Evolutionary conservation across 106 monocot genomes (phyloP).

Genomic region (Acorus gramineus): DNA sequence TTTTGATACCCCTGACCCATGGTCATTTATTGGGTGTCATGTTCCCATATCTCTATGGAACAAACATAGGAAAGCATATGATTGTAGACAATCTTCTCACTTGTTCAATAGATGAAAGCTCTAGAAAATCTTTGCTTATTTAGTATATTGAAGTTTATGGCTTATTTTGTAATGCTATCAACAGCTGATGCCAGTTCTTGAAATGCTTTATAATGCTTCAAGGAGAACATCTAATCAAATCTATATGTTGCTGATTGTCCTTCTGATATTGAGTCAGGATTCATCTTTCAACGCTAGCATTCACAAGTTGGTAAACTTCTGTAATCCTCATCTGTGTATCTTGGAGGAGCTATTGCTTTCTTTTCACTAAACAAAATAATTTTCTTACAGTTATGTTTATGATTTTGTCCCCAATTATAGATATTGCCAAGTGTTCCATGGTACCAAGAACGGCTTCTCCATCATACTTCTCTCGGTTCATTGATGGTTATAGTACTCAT

Average conservation of each 20-base stretch:
- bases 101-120: no score
- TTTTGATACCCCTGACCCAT: no score
- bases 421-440: slow-evolving; percentile 79
- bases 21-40: no score
- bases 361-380: background rate
- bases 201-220: slow-evolving; percentile 94
- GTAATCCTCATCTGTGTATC: no score
- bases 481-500: slow-evolving; percentile 91
- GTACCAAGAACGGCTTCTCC: slow-evolving; percentile 90
- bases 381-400: background rate
- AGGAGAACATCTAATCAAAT: slow-evolving; percentile 87
- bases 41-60: no score
- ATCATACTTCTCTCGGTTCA: slow-evolving; percentile 86
- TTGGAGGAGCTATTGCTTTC: no score
- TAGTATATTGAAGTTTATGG: background rate
- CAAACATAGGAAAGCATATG: no score
- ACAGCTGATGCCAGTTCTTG: slow-evolving; percentile 90
- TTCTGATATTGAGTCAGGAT: slow-evolving; percentile 97
- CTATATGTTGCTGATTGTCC: slow-evolving; percentile 86
- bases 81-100: no score
- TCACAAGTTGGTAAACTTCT: slow-evolving; percentile 67
- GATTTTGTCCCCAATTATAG: slow-evolving; percentile 26
- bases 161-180: slow-evolving; percentile 3
- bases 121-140: no score
- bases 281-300: slow-evolving; percentile 98